These are phyloP conservation scores for Colletotrichum siamense DNA, from an alignment of 2,329 filamentous ascomycete species.

Conservation along the genomic window DNA sequence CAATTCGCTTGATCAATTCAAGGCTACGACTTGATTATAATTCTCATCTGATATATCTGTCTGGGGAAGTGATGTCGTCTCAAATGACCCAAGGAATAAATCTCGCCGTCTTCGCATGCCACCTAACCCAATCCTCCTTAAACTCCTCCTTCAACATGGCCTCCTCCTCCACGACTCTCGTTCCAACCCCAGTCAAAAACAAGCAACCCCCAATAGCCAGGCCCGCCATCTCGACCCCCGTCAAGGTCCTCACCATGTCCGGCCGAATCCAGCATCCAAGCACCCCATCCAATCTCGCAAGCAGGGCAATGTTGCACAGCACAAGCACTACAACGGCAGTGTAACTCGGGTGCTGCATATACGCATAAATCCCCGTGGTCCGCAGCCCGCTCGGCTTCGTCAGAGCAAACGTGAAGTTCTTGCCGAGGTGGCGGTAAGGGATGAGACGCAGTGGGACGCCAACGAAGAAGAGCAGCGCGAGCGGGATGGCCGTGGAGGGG, in stretches of 20 bases:
- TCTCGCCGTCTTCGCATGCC: constrained; percentile 51
- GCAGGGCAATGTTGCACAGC: constrained; percentile 33
- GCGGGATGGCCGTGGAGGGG: constrained; percentile 35
- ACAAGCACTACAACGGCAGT: constrained; percentile 44
- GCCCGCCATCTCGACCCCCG: constrained; percentile 2
- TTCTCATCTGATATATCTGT: no score
- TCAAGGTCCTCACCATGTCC: constrained; percentile 7
- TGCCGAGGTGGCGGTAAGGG: constrained; percentile 51
- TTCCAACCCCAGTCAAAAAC: constrained; percentile 30
- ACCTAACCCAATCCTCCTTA: constrained; percentile 52
- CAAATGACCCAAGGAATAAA: constrained; percentile 52
- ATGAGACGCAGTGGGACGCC: constrained; percentile 33
- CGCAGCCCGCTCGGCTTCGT: constrained; percentile 48
- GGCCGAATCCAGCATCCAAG: constrained; percentile 43
- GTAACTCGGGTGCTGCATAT: constrained; percentile 60
- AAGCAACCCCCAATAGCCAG: constrained; percentile 17
- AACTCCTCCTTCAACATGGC: constrained; percentile 52
- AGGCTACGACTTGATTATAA: no score
- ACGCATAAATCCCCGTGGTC: constrained; percentile 52
- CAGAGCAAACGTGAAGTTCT: constrained; percentile 59
- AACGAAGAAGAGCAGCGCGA: constrained; percentile 33
- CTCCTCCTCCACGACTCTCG: constrained; percentile 54
- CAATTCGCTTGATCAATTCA: no score
- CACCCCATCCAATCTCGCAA: constrained; percentile 42
- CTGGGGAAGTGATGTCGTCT: no score